Evolutionary conservation across 2,329 filamentous ascomycete genomes (phyloP).

Genomic region (Grosmannia penicillata): DNA sequence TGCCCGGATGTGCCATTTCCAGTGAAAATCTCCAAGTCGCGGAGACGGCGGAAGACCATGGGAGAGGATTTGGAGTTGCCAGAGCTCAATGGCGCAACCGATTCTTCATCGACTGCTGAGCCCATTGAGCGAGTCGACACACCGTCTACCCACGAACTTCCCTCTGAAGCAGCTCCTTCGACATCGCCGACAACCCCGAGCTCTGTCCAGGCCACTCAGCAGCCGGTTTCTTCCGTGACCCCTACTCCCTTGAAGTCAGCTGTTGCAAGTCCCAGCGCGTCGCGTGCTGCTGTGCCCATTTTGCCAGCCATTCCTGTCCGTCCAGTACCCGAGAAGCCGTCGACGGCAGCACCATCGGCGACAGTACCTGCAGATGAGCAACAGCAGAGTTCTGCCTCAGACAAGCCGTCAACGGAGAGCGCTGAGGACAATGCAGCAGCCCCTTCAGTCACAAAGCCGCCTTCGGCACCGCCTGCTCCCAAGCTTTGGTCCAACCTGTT

Average conservation of each 20-base stretch:
- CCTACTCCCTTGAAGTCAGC: slow-evolving; percentile 5
- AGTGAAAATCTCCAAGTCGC: slow-evolving; percentile 21
- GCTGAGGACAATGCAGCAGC: too few relatives aligned
- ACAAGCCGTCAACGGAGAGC: background rate
- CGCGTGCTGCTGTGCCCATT: slow-evolving; percentile 27
- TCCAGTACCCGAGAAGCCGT: background rate
- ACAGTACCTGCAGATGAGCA: slow-evolving; percentile 1
- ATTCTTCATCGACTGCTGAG: background rate
- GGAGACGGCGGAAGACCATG: slow-evolving; percentile 25
- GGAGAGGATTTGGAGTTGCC: slow-evolving; percentile 27
- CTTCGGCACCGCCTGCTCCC: slow-evolving; percentile 9
- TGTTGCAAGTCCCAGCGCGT: slow-evolving; percentile 7
- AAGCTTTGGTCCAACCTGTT: slow-evolving; percentile 25
- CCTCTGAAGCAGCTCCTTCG: slow-evolving; percentile 18
- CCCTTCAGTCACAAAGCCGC: too few relatives aligned
- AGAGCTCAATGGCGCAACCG: too few relatives aligned
- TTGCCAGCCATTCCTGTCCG: slow-evolving; percentile 29
- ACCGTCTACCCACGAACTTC: slow-evolving; percentile 16
- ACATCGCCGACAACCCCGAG: slow-evolving; percentile 21
- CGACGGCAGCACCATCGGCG: background rate
- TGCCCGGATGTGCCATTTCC: slow-evolving; percentile 37
- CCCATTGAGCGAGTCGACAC: slow-evolving; percentile 14
- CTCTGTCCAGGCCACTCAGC: slow-evolving; percentile 12
- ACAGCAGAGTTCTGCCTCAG: too few relatives aligned
- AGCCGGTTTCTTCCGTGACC: slow-evolving; percentile 12